Base-by-base conservation (phyloP, 2,329 filamentous ascomycete genomes). In the Ophiostoma pallidulum region DNA sequence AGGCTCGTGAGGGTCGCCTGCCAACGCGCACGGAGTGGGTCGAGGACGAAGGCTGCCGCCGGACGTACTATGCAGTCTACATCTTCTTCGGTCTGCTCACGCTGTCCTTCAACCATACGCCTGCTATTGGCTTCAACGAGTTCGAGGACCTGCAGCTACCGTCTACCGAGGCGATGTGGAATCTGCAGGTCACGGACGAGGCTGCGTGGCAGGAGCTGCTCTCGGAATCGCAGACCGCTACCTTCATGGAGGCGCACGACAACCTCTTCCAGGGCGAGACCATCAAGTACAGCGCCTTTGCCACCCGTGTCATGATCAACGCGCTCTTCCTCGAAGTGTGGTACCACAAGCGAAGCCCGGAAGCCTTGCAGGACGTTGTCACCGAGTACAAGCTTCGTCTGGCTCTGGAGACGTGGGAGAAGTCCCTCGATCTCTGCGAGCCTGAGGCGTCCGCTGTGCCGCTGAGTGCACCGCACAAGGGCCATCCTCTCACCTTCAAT, bases 301-400 rank as follows among this genome's bases (percentile, higher is more conserved):
- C 90, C 5, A 94, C 92, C 10, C 87, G 92, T 53, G 88, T 97
- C 54, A 94, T 98, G 87, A 96, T 97, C 75, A 98, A 97, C 61
- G 91, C 92, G 10, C 74, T 98, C 54, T 98, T 97, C 74, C 76
- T 98, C 41, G 92, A 97, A 66, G 91, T 97, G 3, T 98, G 92
- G 92, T 94, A 95, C 62, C 88, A 97, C 71, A 96, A 96, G 77
- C 86, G 92, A 61, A 96, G 88, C 64, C 91, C 91, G n/a, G 90
- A 97, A 64, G 90, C 91, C 43, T 74, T 97, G 35, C 92, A 97
- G 67, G 91, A 97, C 62, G 90, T 97, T 33, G 91, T 97, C 38
- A 94, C 91, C 4, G 92, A 97, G 69, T 97, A 95, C 77, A 97
- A 96, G 73, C 83, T 98, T 52, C 82, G 92, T 49, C 79, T 96